A percentile compares a stretch with the other conserved stretches of the same genome.
Evolutionary conservation across 106 monocot species (phyloP).

Genomic region (Alisma plantagoaquatica): DNA sequence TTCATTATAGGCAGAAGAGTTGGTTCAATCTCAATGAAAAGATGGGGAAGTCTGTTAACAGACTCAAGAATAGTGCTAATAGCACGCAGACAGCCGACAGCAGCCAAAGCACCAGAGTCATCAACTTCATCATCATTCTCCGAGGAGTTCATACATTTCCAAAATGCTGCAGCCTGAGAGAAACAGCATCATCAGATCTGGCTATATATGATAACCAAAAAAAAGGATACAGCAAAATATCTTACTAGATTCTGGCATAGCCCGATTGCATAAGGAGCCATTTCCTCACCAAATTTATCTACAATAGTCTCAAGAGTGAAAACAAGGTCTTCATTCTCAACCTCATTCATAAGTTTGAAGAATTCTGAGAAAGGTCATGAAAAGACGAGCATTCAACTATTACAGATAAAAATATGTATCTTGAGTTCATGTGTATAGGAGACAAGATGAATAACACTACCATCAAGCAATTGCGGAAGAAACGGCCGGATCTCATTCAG

Average conservation of each 20-base stretch:
- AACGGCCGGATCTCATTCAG: slow-evolving; percentile 87
- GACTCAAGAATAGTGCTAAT: slow-evolving; percentile 98
- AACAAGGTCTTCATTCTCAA: slow-evolving; percentile 98
- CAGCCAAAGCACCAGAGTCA: slow-evolving; percentile 91
- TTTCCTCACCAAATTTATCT: slow-evolving; percentile 99
- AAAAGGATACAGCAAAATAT: neutral
- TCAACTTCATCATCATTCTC: slow-evolving; percentile 81
- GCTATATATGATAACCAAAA: neutral
- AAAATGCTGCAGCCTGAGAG: slow-evolving; percentile 76
- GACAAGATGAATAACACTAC: slow-evolving; percentile 28
- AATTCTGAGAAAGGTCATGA: slow-evolving; percentile 64
- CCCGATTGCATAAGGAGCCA: slow-evolving; percentile 96
- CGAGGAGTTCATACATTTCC: slow-evolving; percentile 77
- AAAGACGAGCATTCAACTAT: neutral
- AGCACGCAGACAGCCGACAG: slow-evolving; percentile 96
- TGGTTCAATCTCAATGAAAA: slow-evolving; percentile 82
- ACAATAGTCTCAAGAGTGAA: slow-evolving; percentile 97
- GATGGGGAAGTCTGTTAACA: slow-evolving; percentile 82
- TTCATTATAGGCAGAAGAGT: slow-evolving; percentile 90
- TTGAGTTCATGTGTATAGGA: neutral
- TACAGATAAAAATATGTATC: neutral
- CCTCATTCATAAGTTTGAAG: slow-evolving; percentile 98
- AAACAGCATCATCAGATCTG: slow-evolving; percentile 1
- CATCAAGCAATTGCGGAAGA: slow-evolving; percentile 94
- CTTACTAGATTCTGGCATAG: slow-evolving; percentile 92